phyloP scores from a whole-genome alignment of 1,139 yeast genomes.

The Pichia sp. region DNA sequence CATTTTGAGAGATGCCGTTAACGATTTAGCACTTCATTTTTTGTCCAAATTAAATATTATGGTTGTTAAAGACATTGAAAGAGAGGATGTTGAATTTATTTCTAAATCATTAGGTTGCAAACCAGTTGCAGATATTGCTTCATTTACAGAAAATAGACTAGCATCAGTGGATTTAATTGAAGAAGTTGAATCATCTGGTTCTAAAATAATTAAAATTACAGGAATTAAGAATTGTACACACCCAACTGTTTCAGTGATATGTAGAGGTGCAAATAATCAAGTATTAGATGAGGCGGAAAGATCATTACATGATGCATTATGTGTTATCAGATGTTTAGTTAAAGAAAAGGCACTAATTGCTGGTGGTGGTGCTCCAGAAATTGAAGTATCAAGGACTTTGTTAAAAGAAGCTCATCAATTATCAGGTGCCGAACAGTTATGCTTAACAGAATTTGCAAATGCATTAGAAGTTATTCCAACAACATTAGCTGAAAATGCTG shows the following conservation, averaged over 20 bases:
- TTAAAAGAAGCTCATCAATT: conserved; percentile 70
- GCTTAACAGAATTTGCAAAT: conserved; percentile 92
- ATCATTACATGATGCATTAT: conserved; percentile 92
- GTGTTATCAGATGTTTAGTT: conserved; percentile 93
- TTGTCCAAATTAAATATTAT: conserved; percentile 84
- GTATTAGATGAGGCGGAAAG: conserved; percentile 95
- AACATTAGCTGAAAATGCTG: conserved; percentile 96
- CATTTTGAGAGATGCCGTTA: conserved; percentile 93
- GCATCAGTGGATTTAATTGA: conserved; percentile 91
- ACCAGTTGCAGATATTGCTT: conserved; percentile 93
- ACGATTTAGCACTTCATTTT: conserved; percentile 92
- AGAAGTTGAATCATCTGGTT: conserved; percentile 87
- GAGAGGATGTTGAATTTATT: conserved; percentile 93
- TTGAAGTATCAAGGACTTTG: conserved; percentile 81
- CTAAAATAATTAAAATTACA: conserved; percentile 85
- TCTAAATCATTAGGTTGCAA: conserved; percentile 89
- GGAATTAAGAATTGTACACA: conserved; percentile 63
- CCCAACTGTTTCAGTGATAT: conserved; percentile 84
- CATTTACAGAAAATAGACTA: conserved; percentile 85
- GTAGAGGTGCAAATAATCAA: conserved; percentile 90
- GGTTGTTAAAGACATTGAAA: conserved; percentile 93
- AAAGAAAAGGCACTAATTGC: conserved; percentile 93
- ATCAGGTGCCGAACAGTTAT: conserved; percentile 89
- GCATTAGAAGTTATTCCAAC: conserved; percentile 96
- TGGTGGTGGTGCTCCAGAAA: conserved; percentile 99